Conservation (phyloP, 148 eudicot genomes). For the Suaeda aralocaspica region DNA sequence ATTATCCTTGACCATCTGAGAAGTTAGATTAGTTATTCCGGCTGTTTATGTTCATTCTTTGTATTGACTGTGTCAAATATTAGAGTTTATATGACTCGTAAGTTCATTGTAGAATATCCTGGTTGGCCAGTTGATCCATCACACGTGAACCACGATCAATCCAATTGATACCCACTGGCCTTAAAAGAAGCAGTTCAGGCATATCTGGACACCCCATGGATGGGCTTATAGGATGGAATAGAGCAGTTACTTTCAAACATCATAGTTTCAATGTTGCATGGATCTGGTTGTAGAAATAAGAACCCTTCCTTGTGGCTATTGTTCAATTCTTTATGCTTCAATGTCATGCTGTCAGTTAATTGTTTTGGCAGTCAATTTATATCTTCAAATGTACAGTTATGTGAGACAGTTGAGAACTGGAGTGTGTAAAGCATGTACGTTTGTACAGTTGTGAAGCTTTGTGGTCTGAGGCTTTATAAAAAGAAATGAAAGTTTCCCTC, state of each 20-base stretch:
- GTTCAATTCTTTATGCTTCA: conserved; percentile 16
- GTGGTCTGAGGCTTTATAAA: not conserved
- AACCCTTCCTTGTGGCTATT: too few species aligned
- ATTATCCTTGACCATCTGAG: conserved; percentile 64
- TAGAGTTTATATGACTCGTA: conserved; percentile 4
- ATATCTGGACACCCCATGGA: conserved; percentile 62
- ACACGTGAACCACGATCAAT: conserved; percentile 52
- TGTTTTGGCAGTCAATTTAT: not conserved
- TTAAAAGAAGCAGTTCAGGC: conserved; percentile 77
- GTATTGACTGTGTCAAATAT: not conserved
- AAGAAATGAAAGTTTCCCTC: not conserved
- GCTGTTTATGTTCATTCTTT: not conserved
- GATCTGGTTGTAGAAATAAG: not conserved
- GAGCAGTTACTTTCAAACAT: not conserved
- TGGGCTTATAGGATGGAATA: conserved; percentile 70
- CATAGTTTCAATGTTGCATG: conserved; percentile 6
- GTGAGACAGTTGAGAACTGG: conserved; percentile 6
- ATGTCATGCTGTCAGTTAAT: conserved; percentile 5
- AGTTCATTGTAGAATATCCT: conserved; percentile 20
- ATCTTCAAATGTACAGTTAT: conserved; percentile 26
- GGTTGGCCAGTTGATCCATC: conserved; percentile 82
- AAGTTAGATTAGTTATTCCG: conserved; percentile 39
- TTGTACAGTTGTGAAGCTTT: conserved; percentile 25
- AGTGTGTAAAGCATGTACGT: conserved; percentile 15
- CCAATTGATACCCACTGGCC: conserved; percentile 71